Evolutionary conservation across 345 rosid genomes (phyloP).

Genomic region (Odontarrhena argentea): DNA sequence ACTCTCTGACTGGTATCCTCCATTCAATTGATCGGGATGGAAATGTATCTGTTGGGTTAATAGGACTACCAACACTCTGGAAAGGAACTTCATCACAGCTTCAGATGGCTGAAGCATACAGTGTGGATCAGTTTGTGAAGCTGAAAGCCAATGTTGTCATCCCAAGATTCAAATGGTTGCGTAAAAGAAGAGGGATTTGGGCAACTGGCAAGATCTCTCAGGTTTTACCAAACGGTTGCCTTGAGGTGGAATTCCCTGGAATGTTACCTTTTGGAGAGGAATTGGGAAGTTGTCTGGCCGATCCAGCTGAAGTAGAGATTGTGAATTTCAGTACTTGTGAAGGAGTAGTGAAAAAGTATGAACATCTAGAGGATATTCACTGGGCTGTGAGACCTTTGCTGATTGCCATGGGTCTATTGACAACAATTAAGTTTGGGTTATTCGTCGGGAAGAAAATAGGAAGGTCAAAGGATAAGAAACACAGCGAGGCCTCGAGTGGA

Average conservation of each 20-base stretch:
- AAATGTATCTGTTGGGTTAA: conserved; percentile 66
- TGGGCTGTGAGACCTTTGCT: conserved; percentile 91
- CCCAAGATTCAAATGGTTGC: conserved; percentile 90
- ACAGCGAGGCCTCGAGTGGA: conserved; percentile 20
- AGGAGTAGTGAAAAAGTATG: conserved; percentile 68
- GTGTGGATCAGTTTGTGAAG: conserved; percentile 75
- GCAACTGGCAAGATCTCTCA: conserved; percentile 76
- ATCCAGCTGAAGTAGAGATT: conserved; percentile 83
- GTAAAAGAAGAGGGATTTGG: conserved; percentile 56
- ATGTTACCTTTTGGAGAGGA: conserved; percentile 61
- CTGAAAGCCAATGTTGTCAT: conserved; percentile 62
- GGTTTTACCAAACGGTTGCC: conserved; percentile 83
- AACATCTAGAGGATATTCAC: conserved; percentile 92
- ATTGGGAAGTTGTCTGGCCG: conserved; percentile 60
- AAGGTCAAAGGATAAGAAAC: conserved; percentile 51
- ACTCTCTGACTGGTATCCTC: conserved; percentile 82
- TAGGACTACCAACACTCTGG: conserved; percentile 80
- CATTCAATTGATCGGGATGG: conserved; percentile 77
- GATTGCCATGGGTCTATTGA: conserved; percentile 65
- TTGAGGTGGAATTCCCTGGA: conserved; percentile 75
- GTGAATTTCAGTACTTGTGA: conserved; percentile 63
- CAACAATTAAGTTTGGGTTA: conserved; percentile 65
- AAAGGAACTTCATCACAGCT: conserved; percentile 70
- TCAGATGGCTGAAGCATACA: conserved; percentile 83
- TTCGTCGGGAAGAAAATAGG: conserved; percentile 55